Conservation (phyloP, 164 flowering plant genomes). For the Saururus chinensis region DNA sequence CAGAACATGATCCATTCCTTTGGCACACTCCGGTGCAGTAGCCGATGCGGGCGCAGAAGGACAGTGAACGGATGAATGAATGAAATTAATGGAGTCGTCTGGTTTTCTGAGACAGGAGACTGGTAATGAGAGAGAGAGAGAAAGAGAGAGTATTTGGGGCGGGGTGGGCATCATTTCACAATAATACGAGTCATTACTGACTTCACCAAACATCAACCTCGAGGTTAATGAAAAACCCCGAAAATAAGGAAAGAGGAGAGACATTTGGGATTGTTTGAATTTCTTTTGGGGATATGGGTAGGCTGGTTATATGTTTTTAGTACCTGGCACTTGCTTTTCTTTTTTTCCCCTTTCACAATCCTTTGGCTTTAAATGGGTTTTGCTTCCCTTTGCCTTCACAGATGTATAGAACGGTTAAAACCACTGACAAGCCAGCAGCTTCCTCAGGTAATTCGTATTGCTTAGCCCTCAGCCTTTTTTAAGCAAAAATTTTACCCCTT, state of each 20-base stretch:
- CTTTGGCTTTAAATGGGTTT: slow-evolving; percentile 5
- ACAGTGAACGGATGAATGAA: slow-evolving; percentile 20
- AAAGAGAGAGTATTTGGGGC: slow-evolving; percentile 10
- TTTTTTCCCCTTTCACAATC: neutral
- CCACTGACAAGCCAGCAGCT: slow-evolving; percentile 71
- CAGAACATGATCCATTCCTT: slow-evolving; percentile 9
- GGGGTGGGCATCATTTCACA: slow-evolving; percentile 55
- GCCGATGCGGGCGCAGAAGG: slow-evolving; percentile 22
- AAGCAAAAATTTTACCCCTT: slow-evolving; percentile 11
- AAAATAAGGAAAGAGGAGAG: neutral
- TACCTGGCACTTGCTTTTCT: neutral
- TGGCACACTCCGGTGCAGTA: slow-evolving; percentile 24
- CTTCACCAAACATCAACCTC: slow-evolving; percentile 38
- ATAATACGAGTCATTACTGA: slow-evolving; percentile 32
- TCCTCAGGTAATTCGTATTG: slow-evolving; percentile 64
- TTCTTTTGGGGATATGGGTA: slow-evolving; percentile 3
- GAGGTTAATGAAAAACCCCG: slow-evolving; percentile 26
- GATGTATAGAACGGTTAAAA: slow-evolving; percentile 85
- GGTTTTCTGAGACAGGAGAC: slow-evolving; percentile 19
- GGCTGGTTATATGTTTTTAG: neutral
- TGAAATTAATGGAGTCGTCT: slow-evolving; percentile 8
- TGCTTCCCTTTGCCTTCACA: slow-evolving; percentile 22
- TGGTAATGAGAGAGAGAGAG: slow-evolving; percentile 10
- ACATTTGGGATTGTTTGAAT: neutral
- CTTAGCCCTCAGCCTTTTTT: slow-evolving; percentile 13